Conservation (phyloP, 805 yeast genomes). For the Candida coquimbonensis region DNA sequence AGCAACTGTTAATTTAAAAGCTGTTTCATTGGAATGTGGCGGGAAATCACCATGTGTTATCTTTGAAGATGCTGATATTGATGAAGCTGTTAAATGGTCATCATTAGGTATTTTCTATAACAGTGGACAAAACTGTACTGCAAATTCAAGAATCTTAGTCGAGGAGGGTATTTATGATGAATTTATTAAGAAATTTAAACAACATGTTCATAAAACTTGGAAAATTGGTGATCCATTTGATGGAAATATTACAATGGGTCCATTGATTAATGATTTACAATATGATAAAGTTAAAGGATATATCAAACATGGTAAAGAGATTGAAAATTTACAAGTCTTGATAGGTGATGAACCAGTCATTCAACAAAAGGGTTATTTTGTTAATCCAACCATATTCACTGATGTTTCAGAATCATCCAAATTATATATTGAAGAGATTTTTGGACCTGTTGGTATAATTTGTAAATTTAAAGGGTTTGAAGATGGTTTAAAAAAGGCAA, state of each 20-base stretch:
- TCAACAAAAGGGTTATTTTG: slow-evolving; percentile 47
- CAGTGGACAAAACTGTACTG: slow-evolving; percentile 64
- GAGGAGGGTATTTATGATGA: slow-evolving; percentile 51
- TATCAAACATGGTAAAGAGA: slow-evolving; percentile 38
- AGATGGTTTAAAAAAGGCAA: slow-evolving; percentile 64
- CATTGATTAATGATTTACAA: slow-evolving; percentile 52
- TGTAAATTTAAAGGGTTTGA: slow-evolving; percentile 59
- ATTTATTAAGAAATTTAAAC: slow-evolving; percentile 38
- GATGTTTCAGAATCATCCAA: slow-evolving; percentile 60
- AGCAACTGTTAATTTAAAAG: slow-evolving; percentile 56
- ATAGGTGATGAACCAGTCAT: slow-evolving; percentile 31
- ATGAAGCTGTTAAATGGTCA: slow-evolving; percentile 63
- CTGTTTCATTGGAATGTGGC: slow-evolving; percentile 65
- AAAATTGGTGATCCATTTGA: slow-evolving; percentile 50
- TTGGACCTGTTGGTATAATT: slow-evolving; percentile 78
- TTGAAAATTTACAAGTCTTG: slow-evolving; percentile 40
- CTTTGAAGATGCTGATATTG: slow-evolving; percentile 56
- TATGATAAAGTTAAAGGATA: slow-evolving; percentile 43
- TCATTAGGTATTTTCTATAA: slow-evolving; percentile 58
- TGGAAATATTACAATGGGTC: slow-evolving; percentile 45
- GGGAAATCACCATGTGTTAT: slow-evolving; percentile 64
- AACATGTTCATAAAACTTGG: slow-evolving; percentile 42
- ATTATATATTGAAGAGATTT: slow-evolving; percentile 74
- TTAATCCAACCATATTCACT: slow-evolving; percentile 71
- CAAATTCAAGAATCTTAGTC: slow-evolving; percentile 55